phyloP scores from a whole-genome alignment of 441 rosid species.

The Pelargonium fulgidum region DNA sequence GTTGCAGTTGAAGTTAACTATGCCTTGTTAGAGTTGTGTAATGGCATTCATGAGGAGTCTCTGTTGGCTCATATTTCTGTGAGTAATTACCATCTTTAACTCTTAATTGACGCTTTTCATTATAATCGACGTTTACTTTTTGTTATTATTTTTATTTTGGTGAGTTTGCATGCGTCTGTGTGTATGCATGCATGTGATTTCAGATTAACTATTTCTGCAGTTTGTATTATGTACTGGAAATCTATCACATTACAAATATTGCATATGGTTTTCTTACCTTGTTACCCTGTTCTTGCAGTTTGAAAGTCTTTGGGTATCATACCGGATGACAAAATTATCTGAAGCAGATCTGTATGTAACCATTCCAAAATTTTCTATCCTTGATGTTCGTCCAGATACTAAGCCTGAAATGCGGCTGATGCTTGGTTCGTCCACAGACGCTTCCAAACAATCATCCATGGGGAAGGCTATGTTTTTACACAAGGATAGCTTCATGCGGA shows the following conservation, averaged over 20 bases:
- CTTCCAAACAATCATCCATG: slow-evolving; percentile 60
- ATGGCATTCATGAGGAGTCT: slow-evolving; percentile 73
- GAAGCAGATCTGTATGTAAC: slow-evolving; percentile 93
- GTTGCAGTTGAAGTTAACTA: slow-evolving; percentile 77
- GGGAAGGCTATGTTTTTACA: slow-evolving; percentile 46
- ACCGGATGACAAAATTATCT: slow-evolving; percentile 78
- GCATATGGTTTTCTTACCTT: slow-evolving; percentile 18
- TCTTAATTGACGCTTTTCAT: neutral
- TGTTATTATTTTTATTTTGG: neutral
- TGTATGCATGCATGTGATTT: neutral
- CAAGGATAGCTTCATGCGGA: slow-evolving; percentile 47
- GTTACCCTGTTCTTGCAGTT: slow-evolving; percentile 48
- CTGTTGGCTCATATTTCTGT: slow-evolving; percentile 90
- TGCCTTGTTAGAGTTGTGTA: slow-evolving; percentile 90
- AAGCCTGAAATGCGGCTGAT: slow-evolving; percentile 98
- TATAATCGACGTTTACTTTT: neutral
- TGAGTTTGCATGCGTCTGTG: neutral
- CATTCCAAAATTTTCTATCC: slow-evolving; percentile 76
- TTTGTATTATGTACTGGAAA: neutral
- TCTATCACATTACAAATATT: neutral
- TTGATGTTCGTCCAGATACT: slow-evolving; percentile 80
- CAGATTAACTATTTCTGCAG: neutral
- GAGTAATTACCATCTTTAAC: slow-evolving; percentile 27
- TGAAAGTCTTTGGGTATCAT: slow-evolving; percentile 96
- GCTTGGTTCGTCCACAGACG: slow-evolving; percentile 92